Percentiles rank a stretch among this genome's conserved stretches.
Evolutionary conservation across 352 stramenopile species (phyloP).

Genomic region (Thalassiosira oceanica): DNA sequence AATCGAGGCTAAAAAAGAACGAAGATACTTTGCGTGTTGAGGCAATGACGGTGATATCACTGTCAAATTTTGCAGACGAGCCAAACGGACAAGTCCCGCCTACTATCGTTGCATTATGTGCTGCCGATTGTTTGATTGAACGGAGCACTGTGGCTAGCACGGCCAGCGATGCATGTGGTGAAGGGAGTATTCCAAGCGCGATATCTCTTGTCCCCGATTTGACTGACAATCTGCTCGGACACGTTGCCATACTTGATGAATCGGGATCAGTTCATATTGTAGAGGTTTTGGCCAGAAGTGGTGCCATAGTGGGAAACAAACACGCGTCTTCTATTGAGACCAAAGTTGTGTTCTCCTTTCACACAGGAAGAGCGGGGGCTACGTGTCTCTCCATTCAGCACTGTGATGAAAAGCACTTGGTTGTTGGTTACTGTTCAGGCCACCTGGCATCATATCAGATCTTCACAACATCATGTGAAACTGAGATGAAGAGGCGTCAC

Average conservation of each 20-base stretch:
- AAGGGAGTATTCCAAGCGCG: not conserved
- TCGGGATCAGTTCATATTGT: constrained; percentile 27
- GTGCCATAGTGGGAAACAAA: too few species aligned
- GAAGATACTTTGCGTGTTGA: too few species aligned
- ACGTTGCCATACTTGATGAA: constrained; percentile 36
- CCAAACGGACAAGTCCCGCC: constrained; percentile 12
- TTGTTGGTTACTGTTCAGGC: constrained; percentile 32
- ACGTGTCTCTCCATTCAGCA: constrained; percentile 42
- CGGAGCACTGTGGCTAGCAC: constrained; percentile 1
- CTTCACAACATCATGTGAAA: too few species aligned
- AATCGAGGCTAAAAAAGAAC: too few species aligned
- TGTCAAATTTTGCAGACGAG: not conserved
- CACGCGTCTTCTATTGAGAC: too few species aligned
- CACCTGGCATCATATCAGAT: too few species aligned
- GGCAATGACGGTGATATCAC: constrained; percentile 3
- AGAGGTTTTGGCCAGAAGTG: too few species aligned
- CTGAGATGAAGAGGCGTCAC: too few species aligned
- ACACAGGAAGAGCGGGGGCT: constrained; percentile 18
- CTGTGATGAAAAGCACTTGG: constrained; percentile 20
- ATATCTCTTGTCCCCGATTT: not conserved
- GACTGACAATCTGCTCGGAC: constrained; percentile 24
- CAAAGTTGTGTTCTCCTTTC: constrained; percentile 37
- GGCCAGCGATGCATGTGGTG: not conserved
- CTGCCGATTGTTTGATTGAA: constrained; percentile 28
- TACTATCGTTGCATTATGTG: constrained; percentile 45